Base-by-base conservation (phyloP, 495 filamentous ascomycete genomes). In the Lasiosphaeria ovina region DNA sequence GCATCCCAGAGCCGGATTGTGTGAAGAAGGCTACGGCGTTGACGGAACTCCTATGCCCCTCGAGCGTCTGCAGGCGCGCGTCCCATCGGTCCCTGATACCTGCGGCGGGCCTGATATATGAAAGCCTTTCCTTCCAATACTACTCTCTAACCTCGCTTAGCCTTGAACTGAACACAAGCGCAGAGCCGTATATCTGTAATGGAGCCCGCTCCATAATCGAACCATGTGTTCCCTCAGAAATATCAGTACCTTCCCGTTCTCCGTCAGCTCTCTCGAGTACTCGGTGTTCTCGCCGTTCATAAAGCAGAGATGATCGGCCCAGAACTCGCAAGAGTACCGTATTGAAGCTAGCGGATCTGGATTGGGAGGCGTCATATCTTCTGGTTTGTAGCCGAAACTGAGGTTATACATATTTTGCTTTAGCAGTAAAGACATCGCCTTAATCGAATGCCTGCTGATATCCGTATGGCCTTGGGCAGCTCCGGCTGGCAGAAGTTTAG, bases 361-460 rank as follows among this genome's bases (percentile, higher is more conserved):
- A 59, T 58, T 45, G 12, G 58, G 67, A 0, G 56, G 54, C 17
- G 4, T 62, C 6, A 68, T 55, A 59, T 62, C 58, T 36, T 59
- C 7, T 55, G 45, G 55, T 51, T 58, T 62, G 64, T 54, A 62
- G 17, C 57, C 40, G 40, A 35, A 51, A n/a, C 54, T 34, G 35
- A 64, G 57, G 57, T 38, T 56, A 51, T 69, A 71, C 8, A 72
- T 70, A 45, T 72, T 64, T 32, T 47, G 60, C 49, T 24, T 50
- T 58, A 56, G 53, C 34, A 61, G 36, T 51, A 44, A 61, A 6
- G 64, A 57, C 53, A 74, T 67, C 31, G 58, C 56, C 32, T 58
- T 47, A 35, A 76, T 34, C 3, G 69, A 78, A 12, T 61, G 44
- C 14, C 58, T 64, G 53, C 72, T 67, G 32, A 79, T 72, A 2